phyloP scores from a whole-genome alignment of 139 green algal genomes.

The Mesotaenium endlicherianum region DNA sequence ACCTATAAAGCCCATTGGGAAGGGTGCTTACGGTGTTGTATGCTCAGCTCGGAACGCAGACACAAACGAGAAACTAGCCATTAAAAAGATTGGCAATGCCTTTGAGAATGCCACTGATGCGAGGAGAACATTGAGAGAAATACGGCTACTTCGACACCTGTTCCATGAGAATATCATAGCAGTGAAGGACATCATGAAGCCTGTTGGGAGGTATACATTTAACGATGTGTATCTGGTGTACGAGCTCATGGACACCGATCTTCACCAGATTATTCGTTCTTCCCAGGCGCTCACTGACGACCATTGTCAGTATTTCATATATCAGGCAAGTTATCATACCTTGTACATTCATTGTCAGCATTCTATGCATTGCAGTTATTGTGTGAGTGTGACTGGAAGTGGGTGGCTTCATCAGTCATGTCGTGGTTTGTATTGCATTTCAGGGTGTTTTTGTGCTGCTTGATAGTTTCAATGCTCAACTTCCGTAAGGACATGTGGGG shows the following conservation, averaged over 20 bases:
- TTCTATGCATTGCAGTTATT: no score
- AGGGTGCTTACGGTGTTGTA: slow-evolving; percentile 96
- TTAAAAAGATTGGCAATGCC: slow-evolving; percentile 85
- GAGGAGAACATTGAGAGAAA: slow-evolving; percentile 86
- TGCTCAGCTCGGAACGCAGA: slow-evolving; percentile 82
- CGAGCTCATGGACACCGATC: slow-evolving; percentile 99
- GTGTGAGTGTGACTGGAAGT: neutral
- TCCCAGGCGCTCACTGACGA: slow-evolving; percentile 90
- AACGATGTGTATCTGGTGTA: slow-evolving; percentile 98
- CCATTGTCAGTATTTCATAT: slow-evolving; percentile 99
- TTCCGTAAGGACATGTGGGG: neutral
- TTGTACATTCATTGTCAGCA: no score
- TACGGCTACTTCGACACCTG: slow-evolving; percentile 88
- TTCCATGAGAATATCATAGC: slow-evolving; percentile 84
- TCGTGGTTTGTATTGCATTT: neutral
- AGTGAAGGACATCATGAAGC: slow-evolving; percentile 73
- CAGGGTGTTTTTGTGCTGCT: neutral
- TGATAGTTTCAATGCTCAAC: neutral
- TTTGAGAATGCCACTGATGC: slow-evolving; percentile 96
- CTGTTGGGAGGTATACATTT: slow-evolving; percentile 65
- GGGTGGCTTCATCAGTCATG: neutral
- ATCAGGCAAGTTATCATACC: slow-evolving; percentile 81
- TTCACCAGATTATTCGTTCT: slow-evolving; percentile 98
- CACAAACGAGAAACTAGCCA: slow-evolving; percentile 57
- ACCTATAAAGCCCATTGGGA: slow-evolving; percentile 82